A percentile compares a stretch with the other conserved stretches of the same genome.
Evolutionary conservation across 2,329 filamentous ascomycete species (phyloP).

Genomic region (Zasmidium citrigriseum): DNA sequence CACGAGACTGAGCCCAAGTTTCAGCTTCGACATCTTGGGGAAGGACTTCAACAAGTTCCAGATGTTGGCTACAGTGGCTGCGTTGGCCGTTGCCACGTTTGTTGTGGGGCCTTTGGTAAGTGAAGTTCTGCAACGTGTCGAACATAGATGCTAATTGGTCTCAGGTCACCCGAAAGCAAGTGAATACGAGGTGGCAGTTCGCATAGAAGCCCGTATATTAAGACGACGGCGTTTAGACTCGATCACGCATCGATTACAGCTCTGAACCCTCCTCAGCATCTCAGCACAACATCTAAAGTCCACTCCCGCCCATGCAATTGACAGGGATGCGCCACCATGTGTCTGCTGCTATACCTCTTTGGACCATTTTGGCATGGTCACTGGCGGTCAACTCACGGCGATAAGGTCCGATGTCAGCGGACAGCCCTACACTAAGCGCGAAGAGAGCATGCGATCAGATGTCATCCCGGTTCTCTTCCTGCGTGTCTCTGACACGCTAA

Average conservation of each 20-base stretch:
- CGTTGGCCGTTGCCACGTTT: slow-evolving; percentile 73
- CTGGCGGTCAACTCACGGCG: background rate
- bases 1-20: slow-evolving; percentile 81
- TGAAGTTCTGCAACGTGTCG: slow-evolving; percentile 21
- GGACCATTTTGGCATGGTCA: slow-evolving; percentile 4
- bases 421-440: background rate
- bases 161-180: slow-evolving; percentile 63
- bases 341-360: background rate
- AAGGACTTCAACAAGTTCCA: slow-evolving; percentile 92
- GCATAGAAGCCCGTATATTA: slow-evolving; percentile 15
- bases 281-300: background rate
- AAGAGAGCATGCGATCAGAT: background rate
- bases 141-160: slow-evolving; percentile 26
- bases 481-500: background rate
- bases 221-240: no score
- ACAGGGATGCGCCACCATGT: background rate
- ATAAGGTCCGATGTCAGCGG: background rate
- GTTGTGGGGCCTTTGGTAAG: slow-evolving; percentile 84
- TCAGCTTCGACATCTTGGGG: slow-evolving; percentile 87
- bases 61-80: slow-evolving; percentile 79
- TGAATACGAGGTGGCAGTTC: slow-evolving; percentile 64
- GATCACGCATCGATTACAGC: background rate
- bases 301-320: background rate
- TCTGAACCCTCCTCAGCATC: no score
- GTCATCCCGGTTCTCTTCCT: background rate